phyloP scores from a whole-genome alignment of 192 early-diverging fungal genomes.

The Entomortierella lignicola region DNA sequence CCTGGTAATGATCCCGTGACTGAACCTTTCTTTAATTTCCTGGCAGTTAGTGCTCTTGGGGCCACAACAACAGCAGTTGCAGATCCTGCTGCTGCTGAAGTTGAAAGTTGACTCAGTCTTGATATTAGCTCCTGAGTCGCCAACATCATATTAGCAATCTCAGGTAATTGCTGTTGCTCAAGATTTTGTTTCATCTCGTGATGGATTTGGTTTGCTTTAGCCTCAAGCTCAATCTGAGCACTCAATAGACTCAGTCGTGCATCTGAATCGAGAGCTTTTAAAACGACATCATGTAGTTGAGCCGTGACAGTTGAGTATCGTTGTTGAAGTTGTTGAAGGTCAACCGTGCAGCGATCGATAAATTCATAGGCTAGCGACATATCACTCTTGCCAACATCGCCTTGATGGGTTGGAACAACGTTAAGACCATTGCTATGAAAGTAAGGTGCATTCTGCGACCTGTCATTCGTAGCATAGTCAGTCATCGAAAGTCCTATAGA shows the following conservation, averaged over 20 bases:
- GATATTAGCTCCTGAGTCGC: conserved; percentile 40
- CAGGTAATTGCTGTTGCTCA: conserved; percentile 41
- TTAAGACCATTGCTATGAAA: conserved; percentile 34
- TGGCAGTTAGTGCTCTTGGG: conserved; percentile 5
- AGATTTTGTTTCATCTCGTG: conserved; percentile 37
- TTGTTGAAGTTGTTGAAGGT: conserved; percentile 36
- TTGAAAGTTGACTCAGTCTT: conserved; percentile 35
- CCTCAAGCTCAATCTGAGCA: conserved; percentile 43
- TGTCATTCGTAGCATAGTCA: conserved; percentile 1
- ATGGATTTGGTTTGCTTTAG: conserved; percentile 32
- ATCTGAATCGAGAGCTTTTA: conserved; percentile 41
- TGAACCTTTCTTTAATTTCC: not conserved
- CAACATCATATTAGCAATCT: conserved; percentile 40
- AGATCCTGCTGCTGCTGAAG: conserved; percentile 37
- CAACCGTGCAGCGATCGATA: conserved; percentile 44
- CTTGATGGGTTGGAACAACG: conserved; percentile 22
- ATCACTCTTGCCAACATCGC: conserved; percentile 42
- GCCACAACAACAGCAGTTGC: conserved; percentile 36
- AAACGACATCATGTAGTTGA: conserved; percentile 13
- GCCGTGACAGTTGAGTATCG: conserved; percentile 14
- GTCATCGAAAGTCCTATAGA: not conserved
- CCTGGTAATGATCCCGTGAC: conserved; percentile 1
- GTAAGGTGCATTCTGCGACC: not conserved
- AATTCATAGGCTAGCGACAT: conserved; percentile 48
- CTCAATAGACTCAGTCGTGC: conserved; percentile 24